A percentile compares a stretch with the other conserved stretches of the same genome.
Conservation (phyloP, 345 rosid species). For the Brassica incana region DNA sequence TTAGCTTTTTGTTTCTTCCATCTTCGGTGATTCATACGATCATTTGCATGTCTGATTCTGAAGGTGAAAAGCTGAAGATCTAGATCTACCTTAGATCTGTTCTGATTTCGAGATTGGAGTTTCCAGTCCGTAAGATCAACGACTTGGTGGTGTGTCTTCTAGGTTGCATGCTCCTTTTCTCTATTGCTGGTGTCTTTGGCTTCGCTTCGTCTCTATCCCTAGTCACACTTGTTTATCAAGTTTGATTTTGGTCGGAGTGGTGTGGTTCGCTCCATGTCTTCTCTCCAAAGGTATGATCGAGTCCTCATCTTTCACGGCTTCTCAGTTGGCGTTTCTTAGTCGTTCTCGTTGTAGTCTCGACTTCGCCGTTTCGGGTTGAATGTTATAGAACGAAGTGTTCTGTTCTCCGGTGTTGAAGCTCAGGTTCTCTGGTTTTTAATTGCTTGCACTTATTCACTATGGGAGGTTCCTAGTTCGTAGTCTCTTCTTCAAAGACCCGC, state of each 20-base stretch:
- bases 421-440: not conserved
- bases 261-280: too few species aligned
- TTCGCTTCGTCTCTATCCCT: too few species aligned
- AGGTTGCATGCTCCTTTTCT: too few species aligned
- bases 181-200: too few species aligned
- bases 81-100: not conserved
- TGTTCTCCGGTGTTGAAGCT: not conserved
- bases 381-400: not conserved
- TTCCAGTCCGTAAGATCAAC: too few species aligned
- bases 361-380: not conserved
- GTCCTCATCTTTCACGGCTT: not conserved
- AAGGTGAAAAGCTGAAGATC: not conserved
- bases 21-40: too few species aligned
- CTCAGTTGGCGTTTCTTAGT: not conserved
- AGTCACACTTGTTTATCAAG: too few species aligned
- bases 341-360: not conserved
- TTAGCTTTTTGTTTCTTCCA: too few species aligned
- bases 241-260: too few species aligned
- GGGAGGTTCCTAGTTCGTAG: not conserved
- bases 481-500: not conserved
- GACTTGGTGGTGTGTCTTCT: too few species aligned
- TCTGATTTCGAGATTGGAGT: too few species aligned
- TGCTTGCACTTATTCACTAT: not conserved
- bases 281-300: not conserved
- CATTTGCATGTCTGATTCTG: not conserved